Base-by-base conservation (phyloP, 805 yeast species). In the Candida ulmi region DNA sequence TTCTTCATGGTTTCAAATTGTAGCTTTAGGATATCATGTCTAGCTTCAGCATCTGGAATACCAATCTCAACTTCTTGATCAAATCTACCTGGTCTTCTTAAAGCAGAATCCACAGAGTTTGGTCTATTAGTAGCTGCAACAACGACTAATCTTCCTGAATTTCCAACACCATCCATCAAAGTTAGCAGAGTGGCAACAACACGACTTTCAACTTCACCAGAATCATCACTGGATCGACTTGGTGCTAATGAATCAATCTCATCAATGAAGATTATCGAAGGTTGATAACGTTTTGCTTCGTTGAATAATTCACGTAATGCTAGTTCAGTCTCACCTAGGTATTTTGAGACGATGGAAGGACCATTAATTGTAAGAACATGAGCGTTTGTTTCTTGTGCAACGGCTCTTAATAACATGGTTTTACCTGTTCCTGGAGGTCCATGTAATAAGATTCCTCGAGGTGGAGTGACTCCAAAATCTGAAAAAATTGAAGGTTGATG, bases 371-470 rank as follows among this genome's bases (percentile, higher is more conserved):
- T 80, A 33, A 93, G 68, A 0, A 91, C 79, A 60, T 91, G 99
- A 0, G 95, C 95, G 44, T 82, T 73, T 2, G 75, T 67, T 42
- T 83, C 91, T 45, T 78, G 71, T 0, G 96, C 95, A 9, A 91
- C 79, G 21, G 95, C 83, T 39, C 85, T 73, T 28, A 93, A 67
- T 8, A 93, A 69, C 87, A 90, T 77, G 1, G 97, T 85, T 58
- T 91, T 91, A 37, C 99, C 99, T 0, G 97, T 91, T 4, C 99
- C 99, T 3, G 98, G 93, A 3, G 97, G 95, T 0, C 99, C 99
- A 63, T 91, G 95, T 11, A 91, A 62, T 13, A 91, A 64, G n/a
- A 91, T 78, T 27, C 99, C 99, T 41, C 96, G 69, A 12, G 96
- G 96, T 8, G 99, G 97, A 8, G 82, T 72, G 16, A 88, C 82